These are phyloP conservation scores for Ploettnerulaceae sp. DNA, from an alignment of 2,329 filamentous ascomycete species.

Conservation along the genomic window DNA sequence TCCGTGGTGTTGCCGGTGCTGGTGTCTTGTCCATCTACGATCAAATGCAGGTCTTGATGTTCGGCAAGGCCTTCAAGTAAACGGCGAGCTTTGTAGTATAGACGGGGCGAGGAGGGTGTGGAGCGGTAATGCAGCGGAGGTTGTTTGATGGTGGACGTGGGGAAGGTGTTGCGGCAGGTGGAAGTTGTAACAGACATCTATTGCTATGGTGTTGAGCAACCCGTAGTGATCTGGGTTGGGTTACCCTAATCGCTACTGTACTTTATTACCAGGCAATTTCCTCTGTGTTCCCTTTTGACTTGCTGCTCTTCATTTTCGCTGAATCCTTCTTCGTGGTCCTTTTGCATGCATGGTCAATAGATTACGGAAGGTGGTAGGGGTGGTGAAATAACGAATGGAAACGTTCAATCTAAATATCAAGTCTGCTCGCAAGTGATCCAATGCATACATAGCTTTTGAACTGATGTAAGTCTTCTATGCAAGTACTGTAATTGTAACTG, in stretches of 20 bases:
- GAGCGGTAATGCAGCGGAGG: constrained; percentile 24
- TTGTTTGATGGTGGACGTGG: constrained; percentile 16
- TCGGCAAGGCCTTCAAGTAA: constrained; percentile 98
- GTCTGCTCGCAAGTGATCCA: background rate
- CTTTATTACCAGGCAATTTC: constrained; percentile 37
- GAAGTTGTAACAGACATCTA: constrained; percentile 34
- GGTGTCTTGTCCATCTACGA: constrained; percentile 99
- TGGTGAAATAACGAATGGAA: constrained; percentile 17
- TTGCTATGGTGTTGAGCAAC: constrained; percentile 35
- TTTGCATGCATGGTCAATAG: constrained; percentile 19
- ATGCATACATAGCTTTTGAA: background rate
- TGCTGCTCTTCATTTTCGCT: constrained; percentile 25
- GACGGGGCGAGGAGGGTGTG: constrained; percentile 15
- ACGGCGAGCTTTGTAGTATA: constrained; percentile 31
- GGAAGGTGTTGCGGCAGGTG: constrained; percentile 27
- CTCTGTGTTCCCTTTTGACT: constrained; percentile 33
- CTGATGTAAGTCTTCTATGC: too few species aligned
- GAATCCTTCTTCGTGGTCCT: constrained; percentile 19
- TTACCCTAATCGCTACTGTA: constrained; percentile 33
- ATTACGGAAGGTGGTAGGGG: constrained; percentile 8
- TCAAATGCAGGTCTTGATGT: constrained; percentile 97
- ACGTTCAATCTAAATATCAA: constrained; percentile 10
- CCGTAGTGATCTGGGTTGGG: constrained; percentile 29
- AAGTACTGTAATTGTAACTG: too few species aligned
- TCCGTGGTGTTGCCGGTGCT: constrained; percentile 99